A percentile compares a stretch with the other conserved stretches of the same genome.
phyloP scores from a whole-genome alignment of 164 flowering plant species.

The Aristolochia californica region DNA sequence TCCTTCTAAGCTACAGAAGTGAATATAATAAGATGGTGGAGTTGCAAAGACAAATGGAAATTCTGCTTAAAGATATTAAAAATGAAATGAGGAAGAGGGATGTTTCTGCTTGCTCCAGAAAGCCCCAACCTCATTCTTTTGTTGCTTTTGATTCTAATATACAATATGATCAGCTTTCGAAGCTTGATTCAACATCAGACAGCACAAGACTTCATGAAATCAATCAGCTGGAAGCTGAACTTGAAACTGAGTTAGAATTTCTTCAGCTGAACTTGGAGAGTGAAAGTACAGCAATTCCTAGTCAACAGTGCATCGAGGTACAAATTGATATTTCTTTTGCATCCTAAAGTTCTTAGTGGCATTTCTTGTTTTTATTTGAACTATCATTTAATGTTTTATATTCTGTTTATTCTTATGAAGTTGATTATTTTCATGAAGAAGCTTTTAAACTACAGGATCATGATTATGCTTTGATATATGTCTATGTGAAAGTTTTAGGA shows the following conservation, averaged over 20 bases:
- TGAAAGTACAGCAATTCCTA: slow-evolving; percentile 11
- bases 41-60: slow-evolving; percentile 39
- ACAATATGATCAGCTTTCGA: slow-evolving; percentile 3
- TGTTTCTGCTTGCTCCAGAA: slow-evolving; percentile 6
- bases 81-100: slow-evolving; percentile 20
- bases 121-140: slow-evolving; percentile 7
- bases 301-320: slow-evolving; percentile 28
- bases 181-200: not conserved
- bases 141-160: slow-evolving; percentile 13
- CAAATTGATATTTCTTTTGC: not conserved
- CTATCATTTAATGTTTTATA: too few relatives aligned
- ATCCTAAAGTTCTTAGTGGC: not conserved
- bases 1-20: slow-evolving; percentile 32
- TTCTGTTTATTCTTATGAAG: too few relatives aligned
- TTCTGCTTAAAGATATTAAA: slow-evolving; percentile 28
- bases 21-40: slow-evolving; percentile 46
- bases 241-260: slow-evolving; percentile 52
- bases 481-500: too few relatives aligned
- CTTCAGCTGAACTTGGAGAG: slow-evolving; percentile 38
- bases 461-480: too few relatives aligned
- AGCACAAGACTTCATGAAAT: slow-evolving; percentile 17
- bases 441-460: too few relatives aligned
- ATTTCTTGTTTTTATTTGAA: too few relatives aligned
- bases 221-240: slow-evolving; percentile 48
- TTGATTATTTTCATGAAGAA: too few relatives aligned